These are phyloP conservation scores for Penicillium cosmopolitanum DNA, from an alignment of 495 filamentous ascomycete species.

Conservation along the genomic window DNA sequence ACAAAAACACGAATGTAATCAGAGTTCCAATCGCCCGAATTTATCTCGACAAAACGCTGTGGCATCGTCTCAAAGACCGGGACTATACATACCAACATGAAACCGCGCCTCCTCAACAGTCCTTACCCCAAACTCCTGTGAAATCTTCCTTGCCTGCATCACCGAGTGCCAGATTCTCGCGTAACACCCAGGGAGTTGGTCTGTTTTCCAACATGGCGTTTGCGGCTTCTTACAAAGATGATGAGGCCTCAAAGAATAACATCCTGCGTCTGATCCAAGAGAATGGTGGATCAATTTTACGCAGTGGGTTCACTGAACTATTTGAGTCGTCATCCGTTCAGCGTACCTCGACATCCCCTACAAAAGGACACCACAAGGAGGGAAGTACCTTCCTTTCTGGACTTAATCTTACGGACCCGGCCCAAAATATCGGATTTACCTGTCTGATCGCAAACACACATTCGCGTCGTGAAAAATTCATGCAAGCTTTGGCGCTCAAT, in stretches of 20 bases:
- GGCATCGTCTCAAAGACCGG: constrained; percentile 54
- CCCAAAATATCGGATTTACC: constrained; percentile 69
- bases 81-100: constrained; percentile 36
- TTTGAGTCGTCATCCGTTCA: constrained; percentile 61
- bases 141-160: constrained; percentile 46
- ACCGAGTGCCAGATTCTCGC: constrained; percentile 45
- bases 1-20: constrained; percentile 36
- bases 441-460: constrained; percentile 85
- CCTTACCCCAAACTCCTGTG: constrained; percentile 42
- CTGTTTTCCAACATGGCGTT: constrained; percentile 81
- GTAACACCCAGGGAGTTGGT: constrained; percentile 38
- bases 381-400: constrained; percentile 20
- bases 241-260: constrained; percentile 56
- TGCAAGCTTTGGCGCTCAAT: constrained; percentile 91
- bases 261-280: constrained; percentile 51
- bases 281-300: constrained; percentile 74
- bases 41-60: constrained; percentile 54
- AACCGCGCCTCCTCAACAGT: constrained; percentile 20
- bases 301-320: constrained; percentile 80
- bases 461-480: constrained; percentile 88
- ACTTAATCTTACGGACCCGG: constrained; percentile 52
- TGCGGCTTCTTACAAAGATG: constrained; percentile 69
- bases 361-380: constrained; percentile 22
- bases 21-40: constrained; percentile 50
- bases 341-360: constrained; percentile 30